Evolutionary conservation across 1,284 basidiomycete genomes (phyloP), one percentile per base, ranked within the genome.

Genomic region (Athelia psychrophila): DNA sequence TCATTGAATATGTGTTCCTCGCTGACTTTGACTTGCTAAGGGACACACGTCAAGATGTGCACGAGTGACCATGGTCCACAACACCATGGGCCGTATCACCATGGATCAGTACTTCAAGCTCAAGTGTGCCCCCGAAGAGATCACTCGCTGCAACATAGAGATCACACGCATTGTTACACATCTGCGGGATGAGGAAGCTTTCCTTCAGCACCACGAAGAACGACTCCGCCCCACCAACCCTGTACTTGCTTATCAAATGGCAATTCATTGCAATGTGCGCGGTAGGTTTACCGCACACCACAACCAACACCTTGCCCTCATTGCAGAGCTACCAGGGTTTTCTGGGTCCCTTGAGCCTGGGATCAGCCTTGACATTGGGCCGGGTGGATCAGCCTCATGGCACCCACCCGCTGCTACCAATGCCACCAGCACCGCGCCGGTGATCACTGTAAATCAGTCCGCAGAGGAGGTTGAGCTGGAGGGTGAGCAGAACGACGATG

Each of bases 11-110:
- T 50, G 54, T 53, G 3, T 65, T 64, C 19, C 54, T 72, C 1
- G 60, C 62, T 3, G 68, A 73, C 19, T 70, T 74, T 46, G 67
- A 69, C 47, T 60, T 75, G 4, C 61, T 75, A 1, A 60, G 62
- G 2, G 58, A 71, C 19, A 44, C 54, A 0, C 57, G 61, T 5
- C 49, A 62, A 12, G 66, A 70, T 48, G 56, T 71, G 13, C 55
- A 54, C 8, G 16, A 48, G 3, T 47, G 58, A 13, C 59, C 57
- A 8, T 74, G 72, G 71, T 59, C 64, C 0, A 50, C 60, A 50
- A 60, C 3, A 63, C 63, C 2, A 51, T 57, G 1, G 48, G 60
- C 18, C 59, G 65, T 1, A 54, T 62, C 19, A 55, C 58, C 2
- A 63, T 59, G 42, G 53, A 55, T 1, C 45, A 59, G 16, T 59